Percentiles rank a stretch among this genome's conserved stretches.
Evolutionary conservation across 768 basidiomycete genomes (phyloP).

Genomic region (Filobasidium floriforme): DNA sequence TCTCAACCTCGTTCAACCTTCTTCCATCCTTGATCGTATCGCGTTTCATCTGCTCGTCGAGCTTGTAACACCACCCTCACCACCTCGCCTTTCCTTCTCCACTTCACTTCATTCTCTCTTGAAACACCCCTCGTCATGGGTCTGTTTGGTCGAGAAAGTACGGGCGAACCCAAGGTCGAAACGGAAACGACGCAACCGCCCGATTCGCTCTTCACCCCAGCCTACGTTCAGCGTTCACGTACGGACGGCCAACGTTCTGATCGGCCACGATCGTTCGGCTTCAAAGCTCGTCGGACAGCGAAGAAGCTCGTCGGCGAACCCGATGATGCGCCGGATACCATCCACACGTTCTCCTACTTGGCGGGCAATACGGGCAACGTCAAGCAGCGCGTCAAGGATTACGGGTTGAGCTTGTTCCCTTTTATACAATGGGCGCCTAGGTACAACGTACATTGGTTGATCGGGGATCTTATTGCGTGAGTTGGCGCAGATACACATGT

Average conservation of each 20-base stretch:
- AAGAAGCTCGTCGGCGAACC: slow-evolving; percentile 22
- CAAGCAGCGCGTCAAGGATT: slow-evolving; percentile 52
- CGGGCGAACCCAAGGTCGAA: background rate
- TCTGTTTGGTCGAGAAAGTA: no score
- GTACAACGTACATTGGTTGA: slow-evolving; percentile 68
- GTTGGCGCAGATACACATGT: slow-evolving; percentile 8
- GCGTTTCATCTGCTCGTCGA: no score
- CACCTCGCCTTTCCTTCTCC: no score
- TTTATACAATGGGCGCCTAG: slow-evolving; percentile 75
- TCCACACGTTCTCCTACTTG: slow-evolving; percentile 25
- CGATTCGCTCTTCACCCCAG: slow-evolving; percentile 3
- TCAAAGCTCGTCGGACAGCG: slow-evolving; percentile 6
- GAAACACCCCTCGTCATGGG: no score
- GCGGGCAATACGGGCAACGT: slow-evolving; percentile 19
- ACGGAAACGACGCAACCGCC: background rate
- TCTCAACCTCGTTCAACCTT: no score
- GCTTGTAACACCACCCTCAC: no score
- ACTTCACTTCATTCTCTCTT: no score
- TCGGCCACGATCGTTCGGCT: background rate
- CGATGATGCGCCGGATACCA: slow-evolving; percentile 24
- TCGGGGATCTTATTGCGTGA: slow-evolving; percentile 73
- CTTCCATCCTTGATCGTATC: no score
- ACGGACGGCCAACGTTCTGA: background rate
- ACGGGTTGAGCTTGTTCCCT: slow-evolving; percentile 71
- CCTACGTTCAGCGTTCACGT: background rate